Evolutionary conservation across 2,329 filamentous ascomycete genomes (phyloP).

Genomic region (Fusarium mundagurra): DNA sequence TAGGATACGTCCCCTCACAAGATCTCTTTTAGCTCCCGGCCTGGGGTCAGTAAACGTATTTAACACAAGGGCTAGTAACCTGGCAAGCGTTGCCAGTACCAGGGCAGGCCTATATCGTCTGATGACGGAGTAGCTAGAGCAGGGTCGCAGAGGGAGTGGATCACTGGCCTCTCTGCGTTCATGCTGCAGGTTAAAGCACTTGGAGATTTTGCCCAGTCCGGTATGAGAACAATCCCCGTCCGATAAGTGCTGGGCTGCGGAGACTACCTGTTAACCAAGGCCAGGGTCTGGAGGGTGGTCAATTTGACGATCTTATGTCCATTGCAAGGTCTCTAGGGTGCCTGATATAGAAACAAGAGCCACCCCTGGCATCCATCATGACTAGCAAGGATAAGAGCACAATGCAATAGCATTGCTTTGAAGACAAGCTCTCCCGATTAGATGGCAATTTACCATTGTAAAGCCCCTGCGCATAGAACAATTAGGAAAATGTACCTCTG

Average conservation of each 20-base stretch:
- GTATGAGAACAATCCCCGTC: constrained; percentile 39
- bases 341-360: constrained; percentile 61
- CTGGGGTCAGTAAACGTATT: constrained; percentile 44
- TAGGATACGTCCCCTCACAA: constrained; percentile 39
- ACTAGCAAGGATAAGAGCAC: constrained; percentile 36
- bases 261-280: constrained; percentile 49
- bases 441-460: constrained; percentile 40
- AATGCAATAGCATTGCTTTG: constrained; percentile 29
- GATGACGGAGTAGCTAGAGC: constrained; percentile 44
- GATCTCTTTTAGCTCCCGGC: constrained; percentile 42
- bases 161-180: constrained; percentile 40
- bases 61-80: constrained; percentile 43
- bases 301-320: constrained; percentile 68
- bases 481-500: constrained; percentile 30
- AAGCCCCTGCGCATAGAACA: constrained; percentile 33
- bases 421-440: constrained; percentile 35
- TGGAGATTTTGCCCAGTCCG: constrained; percentile 42
- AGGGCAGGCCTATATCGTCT: constrained; percentile 44
- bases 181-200: constrained; percentile 45
- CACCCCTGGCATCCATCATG: constrained; percentile 44
- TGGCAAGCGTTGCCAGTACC: constrained; percentile 36
- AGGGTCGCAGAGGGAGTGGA: constrained; percentile 44
- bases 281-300: constrained; percentile 60
- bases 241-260: constrained; percentile 40
- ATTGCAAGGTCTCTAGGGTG: constrained; percentile 54